A percentile compares a stretch with the other conserved stretches of the same genome.
Conservation (phyloP, 2,329 filamentous ascomycete genomes). For the Colletotrichum sp. region DNA sequence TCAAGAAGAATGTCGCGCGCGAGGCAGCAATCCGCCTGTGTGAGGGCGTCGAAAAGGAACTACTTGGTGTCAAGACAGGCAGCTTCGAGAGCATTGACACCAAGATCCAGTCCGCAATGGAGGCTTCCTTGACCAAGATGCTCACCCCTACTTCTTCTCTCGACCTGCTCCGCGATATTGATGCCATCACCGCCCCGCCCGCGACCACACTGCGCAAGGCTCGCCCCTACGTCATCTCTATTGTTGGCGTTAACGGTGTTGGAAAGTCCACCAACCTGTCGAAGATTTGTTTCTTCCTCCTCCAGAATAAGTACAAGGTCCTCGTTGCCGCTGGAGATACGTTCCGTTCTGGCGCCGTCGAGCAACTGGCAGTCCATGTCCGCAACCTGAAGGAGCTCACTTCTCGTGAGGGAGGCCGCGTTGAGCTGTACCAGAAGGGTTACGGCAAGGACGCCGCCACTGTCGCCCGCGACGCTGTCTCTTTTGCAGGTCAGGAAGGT, state of each 20-base stretch:
- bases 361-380: constrained; percentile 95
- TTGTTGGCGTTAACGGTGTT: constrained; percentile 97
- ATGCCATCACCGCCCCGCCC: constrained; percentile 73
- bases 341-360: constrained; percentile 95
- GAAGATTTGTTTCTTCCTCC: constrained; percentile 97
- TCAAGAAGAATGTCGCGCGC: constrained; percentile 94
- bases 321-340: constrained; percentile 95
- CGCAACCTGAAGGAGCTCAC: constrained; percentile 91
- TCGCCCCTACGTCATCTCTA: constrained; percentile 95
- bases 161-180: constrained; percentile 92
- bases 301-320: constrained; percentile 97
- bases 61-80: constrained; percentile 88
- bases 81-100: constrained; percentile 89
- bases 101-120: constrained; percentile 85
- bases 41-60: constrained; percentile 87
- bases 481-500: constrained; percentile 72
- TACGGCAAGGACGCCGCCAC: constrained; percentile 98
- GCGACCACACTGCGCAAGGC: constrained; percentile 65
- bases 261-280: constrained; percentile 97
- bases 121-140: constrained; percentile 91
- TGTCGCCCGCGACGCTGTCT: constrained; percentile 93
- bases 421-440: constrained; percentile 95
- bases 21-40: constrained; percentile 93
- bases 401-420: constrained; percentile 79
- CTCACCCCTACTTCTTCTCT: constrained; percentile 94